Base-by-base conservation (phyloP, 2,329 filamentous ascomycete species). In the Clonostachys byssicola region DNA sequence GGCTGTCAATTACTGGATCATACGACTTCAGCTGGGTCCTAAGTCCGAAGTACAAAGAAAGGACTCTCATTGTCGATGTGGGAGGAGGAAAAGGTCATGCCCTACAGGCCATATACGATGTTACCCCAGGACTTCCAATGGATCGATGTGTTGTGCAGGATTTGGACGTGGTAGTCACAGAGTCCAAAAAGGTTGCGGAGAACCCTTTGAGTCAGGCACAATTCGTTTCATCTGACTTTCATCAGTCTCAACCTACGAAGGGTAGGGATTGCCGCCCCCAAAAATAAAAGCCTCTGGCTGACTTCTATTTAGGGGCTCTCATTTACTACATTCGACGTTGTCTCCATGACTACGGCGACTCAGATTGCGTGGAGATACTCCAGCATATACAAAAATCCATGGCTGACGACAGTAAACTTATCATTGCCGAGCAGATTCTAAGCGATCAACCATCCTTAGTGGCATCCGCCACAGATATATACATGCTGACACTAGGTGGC, bases 271-370 rank as follows among this genome's bases (percentile, higher is more conserved):
- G 8, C 7, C 10, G 9, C 23, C 23, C 23, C 2, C 23, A 9
- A 4, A 10, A 30, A 4, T 30, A 4, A 9, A 30, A 10, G 6
- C 2, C 2, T 30, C 23, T 30, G 10, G 23, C 23, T 30, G 10
- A 30, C 23, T 10, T 30, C 23, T 30, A 30, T 4, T 9, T 6
- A 30, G 23, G 23, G 5, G 66, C 67, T 14, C 47, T 62, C 20
- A 51, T 66, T 12, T 70, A 70, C 53, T 63, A 58, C 53, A 63
- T 65, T 47, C 59, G 58, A 44, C 60, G 63, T 7, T 63, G 62
- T 40, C 58, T 71, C 2, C 67, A 71, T 48, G 62, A 70, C 47
- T 70, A 67, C 48, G 51, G 59, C 18, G 65, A 68, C 45, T 54
- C 58, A 2, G 58, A 58, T 13, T 60, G 56, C 23, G 56, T 60